A percentile compares a stretch with the other conserved stretches of the same genome.
These are phyloP conservation scores for Penicillium turbatum DNA, from an alignment of 495 filamentous ascomycete species.

Conservation along the genomic window DNA sequence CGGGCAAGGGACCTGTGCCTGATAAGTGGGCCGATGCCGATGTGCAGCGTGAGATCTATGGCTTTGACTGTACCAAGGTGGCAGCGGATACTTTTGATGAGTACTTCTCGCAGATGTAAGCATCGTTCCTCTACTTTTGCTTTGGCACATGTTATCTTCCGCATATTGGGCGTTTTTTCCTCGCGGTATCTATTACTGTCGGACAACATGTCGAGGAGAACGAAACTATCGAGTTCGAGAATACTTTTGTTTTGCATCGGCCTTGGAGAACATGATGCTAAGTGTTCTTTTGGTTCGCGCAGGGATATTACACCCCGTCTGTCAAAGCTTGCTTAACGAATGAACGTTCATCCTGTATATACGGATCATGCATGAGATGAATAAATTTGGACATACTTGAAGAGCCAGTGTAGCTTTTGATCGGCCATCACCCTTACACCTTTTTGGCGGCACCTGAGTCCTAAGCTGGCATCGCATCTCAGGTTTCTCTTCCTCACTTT, in stretches of 20 bases:
- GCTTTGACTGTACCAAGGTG: slow-evolving; percentile 61
- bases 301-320: slow-evolving; percentile 7
- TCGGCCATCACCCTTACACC: too few relatives aligned
- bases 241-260: neutral
- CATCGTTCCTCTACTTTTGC: slow-evolving; percentile 9
- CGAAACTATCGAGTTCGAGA: slow-evolving; percentile 1
- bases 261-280: slow-evolving; percentile 3
- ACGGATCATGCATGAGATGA: neutral
- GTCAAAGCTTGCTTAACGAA: slow-evolving; percentile 10
- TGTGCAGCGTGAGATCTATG: slow-evolving; percentile 73
- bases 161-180: neutral
- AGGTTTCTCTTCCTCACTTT: too few relatives aligned
- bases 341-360: neutral
- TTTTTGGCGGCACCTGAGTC: too few relatives aligned
- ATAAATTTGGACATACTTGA: neutral
- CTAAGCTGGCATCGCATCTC: too few relatives aligned
- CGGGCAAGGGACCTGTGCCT: slow-evolving; percentile 56
- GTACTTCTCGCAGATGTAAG: slow-evolving; percentile 46
- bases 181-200: neutral
- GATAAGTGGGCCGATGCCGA: slow-evolving; percentile 82
- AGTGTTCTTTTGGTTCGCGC: neutral
- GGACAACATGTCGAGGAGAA: neutral
- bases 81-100: slow-evolving; percentile 58
- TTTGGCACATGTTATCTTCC: neutral
- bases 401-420: too few relatives aligned